phyloP scores from a whole-genome alignment of 768 basidiomycete species.

The Russula sp. region DNA sequence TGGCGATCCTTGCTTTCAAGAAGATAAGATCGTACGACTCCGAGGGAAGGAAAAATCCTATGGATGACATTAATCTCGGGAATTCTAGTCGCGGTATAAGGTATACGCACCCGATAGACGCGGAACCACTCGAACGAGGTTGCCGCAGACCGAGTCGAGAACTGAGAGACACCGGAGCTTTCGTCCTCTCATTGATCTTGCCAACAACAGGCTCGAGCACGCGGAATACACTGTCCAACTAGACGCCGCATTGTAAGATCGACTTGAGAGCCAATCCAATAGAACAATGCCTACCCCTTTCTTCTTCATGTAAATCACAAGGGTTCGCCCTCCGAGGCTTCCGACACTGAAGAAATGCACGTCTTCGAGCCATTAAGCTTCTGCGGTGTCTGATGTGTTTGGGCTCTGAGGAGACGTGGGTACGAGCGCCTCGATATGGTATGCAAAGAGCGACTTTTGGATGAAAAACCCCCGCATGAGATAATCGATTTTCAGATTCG shows the following conservation, averaged over 20 bases:
- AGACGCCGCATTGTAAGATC: constrained; percentile 10
- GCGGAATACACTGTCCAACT: constrained; percentile 91
- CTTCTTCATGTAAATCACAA: constrained; percentile 95
- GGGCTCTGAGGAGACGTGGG: constrained; percentile 73
- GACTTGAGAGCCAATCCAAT: constrained; percentile 28
- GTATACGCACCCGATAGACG: constrained; percentile 60
- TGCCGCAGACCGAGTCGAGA: constrained; percentile 74
- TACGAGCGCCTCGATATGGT: constrained; percentile 94
- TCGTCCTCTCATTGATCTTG: constrained; percentile 73
- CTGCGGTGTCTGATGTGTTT: constrained; percentile 77
- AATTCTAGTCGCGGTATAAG: neutral
- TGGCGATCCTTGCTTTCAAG: constrained; percentile 89
- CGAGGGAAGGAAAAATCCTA: constrained; percentile 86
- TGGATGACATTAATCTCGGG: neutral
- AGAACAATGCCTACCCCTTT: constrained; percentile 57
- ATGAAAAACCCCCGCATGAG: neutral
- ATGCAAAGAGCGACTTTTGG: constrained; percentile 77
- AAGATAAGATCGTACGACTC: constrained; percentile 91
- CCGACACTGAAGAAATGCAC: constrained; percentile 97
- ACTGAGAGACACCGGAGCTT: constrained; percentile 65
- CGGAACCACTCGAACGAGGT: constrained; percentile 90
- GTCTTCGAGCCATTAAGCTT: constrained; percentile 88
- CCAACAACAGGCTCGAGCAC: constrained; percentile 95
- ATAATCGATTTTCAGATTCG: neutral
- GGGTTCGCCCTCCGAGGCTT: constrained; percentile 79